Conservation (phyloP, 306 rosid species). For the Spatholobus suberectus region DNA sequence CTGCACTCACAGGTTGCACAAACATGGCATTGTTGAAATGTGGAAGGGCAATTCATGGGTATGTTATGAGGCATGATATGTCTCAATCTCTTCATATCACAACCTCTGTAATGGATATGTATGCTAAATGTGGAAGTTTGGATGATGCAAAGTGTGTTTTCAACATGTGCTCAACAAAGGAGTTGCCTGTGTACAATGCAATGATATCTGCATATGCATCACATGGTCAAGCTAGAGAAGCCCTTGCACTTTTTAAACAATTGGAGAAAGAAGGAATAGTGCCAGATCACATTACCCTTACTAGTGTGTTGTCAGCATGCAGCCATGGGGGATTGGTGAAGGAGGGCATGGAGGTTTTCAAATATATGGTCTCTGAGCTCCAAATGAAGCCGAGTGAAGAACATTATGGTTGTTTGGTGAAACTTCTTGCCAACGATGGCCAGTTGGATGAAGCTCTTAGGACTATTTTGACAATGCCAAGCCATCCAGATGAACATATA, state of each 20-base stretch:
- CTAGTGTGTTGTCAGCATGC: conserved; percentile 71
- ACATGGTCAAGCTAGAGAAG: conserved; percentile 74
- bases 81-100: conserved; percentile 45
- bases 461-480: conserved; percentile 62
- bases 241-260: conserved; percentile 56
- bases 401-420: conserved; percentile 74
- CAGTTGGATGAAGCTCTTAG: conserved; percentile 71
- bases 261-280: conserved; percentile 53
- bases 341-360: conserved; percentile 69
- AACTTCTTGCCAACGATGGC: conserved; percentile 66
- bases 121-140: conserved; percentile 80
- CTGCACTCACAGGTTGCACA: conserved; percentile 65
- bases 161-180: conserved; percentile 53
- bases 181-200: conserved; percentile 65
- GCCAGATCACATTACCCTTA: conserved; percentile 73
- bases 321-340: conserved; percentile 65
- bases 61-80: conserved; percentile 56
- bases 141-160: conserved; percentile 62
- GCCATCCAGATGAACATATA: conserved; percentile 73
- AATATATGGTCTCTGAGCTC: conserved; percentile 65
- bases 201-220: conserved; percentile 80
- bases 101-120: conserved; percentile 79
- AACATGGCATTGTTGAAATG: conserved; percentile 56
- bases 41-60: conserved; percentile 83
- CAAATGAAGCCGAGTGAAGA: conserved; percentile 61